These are phyloP conservation scores for Artomyces pyxidatus DNA, from an alignment of 768 basidiomycete species.

Conservation along the genomic window DNA sequence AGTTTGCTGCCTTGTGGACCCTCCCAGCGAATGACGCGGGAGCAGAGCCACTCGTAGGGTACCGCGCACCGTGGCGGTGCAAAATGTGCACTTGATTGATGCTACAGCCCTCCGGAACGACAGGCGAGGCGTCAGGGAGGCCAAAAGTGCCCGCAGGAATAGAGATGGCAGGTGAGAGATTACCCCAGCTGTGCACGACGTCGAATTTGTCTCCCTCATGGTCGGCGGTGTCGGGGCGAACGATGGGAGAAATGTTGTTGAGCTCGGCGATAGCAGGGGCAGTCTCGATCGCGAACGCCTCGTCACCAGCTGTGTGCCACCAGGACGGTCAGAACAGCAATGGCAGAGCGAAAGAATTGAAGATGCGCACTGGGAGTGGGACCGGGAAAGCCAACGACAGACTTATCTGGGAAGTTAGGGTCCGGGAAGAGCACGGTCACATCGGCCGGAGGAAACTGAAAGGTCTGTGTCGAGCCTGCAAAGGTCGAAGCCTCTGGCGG, in stretches of 20 bases:
- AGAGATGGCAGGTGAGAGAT: slow-evolving; percentile 42
- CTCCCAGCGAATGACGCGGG: slow-evolving; percentile 21
- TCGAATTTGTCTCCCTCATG: slow-evolving; percentile 30
- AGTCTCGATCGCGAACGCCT: slow-evolving; percentile 16
- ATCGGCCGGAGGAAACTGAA: slow-evolving; percentile 32
- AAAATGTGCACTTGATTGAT: slow-evolving; percentile 35
- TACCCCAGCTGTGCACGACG: slow-evolving; percentile 37
- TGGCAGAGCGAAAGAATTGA: neutral
- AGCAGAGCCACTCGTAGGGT: slow-evolving; percentile 26
- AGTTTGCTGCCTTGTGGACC: slow-evolving; percentile 13
- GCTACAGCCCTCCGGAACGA: slow-evolving; percentile 38
- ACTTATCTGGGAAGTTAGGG: slow-evolving; percentile 32
- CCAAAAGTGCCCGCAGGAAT: slow-evolving; percentile 36
- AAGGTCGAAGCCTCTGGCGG: slow-evolving; percentile 31
- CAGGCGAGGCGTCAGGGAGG: slow-evolving; percentile 34
- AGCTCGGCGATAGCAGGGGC: slow-evolving; percentile 33
- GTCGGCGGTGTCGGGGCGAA: slow-evolving; percentile 25
- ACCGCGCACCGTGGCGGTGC: slow-evolving; percentile 33
- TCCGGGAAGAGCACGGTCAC: slow-evolving; percentile 25
- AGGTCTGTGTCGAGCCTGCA: slow-evolving; percentile 34
- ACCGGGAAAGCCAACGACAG: slow-evolving; percentile 36
- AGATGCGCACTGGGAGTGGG: slow-evolving; percentile 35
- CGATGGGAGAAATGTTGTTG: slow-evolving; percentile 32
- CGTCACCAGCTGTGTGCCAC: slow-evolving; percentile 16
- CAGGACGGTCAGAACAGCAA: neutral